Conservation (phyloP, 148 eudicot genomes). For the Polygonum maritimum region DNA sequence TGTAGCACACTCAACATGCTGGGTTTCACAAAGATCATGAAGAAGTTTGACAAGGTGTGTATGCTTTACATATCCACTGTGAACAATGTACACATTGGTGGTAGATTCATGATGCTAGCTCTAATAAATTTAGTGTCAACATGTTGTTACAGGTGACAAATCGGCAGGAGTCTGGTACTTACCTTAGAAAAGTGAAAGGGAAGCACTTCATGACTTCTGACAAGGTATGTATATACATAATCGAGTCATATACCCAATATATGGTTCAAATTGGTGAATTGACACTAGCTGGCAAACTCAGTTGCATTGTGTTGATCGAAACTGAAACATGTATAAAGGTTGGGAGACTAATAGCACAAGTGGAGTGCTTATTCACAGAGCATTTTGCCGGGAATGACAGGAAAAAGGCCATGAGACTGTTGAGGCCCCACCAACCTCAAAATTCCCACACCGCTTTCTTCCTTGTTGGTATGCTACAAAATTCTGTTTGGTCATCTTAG, state of each 20-base stretch:
- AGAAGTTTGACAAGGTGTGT: constrained; percentile 5
- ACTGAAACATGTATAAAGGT: not conserved
- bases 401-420: constrained; percentile 2
- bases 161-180: not conserved
- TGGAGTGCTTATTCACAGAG: not conserved
- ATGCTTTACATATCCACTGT: no score
- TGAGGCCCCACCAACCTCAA: not conserved
- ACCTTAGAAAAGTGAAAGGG: not conserved
- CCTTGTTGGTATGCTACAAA: not conserved
- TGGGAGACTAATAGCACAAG: not conserved
- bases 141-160: not conserved
- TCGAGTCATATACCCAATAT: not conserved
- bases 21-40: not conserved
- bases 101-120: no score
- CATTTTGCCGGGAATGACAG: constrained; percentile 9
- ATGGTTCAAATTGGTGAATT: not conserved
- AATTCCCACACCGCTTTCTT: not conserved
- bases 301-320: not conserved
- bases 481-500: no score
- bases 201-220: not conserved
- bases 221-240: not conserved
- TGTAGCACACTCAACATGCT: constrained; percentile 1
- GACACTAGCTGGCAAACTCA: not conserved
- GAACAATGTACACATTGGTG: not conserved
- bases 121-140: not conserved